phyloP scores from a whole-genome alignment of 2,329 filamentous ascomycete species.

The Ploettnerulaceae sp. region DNA sequence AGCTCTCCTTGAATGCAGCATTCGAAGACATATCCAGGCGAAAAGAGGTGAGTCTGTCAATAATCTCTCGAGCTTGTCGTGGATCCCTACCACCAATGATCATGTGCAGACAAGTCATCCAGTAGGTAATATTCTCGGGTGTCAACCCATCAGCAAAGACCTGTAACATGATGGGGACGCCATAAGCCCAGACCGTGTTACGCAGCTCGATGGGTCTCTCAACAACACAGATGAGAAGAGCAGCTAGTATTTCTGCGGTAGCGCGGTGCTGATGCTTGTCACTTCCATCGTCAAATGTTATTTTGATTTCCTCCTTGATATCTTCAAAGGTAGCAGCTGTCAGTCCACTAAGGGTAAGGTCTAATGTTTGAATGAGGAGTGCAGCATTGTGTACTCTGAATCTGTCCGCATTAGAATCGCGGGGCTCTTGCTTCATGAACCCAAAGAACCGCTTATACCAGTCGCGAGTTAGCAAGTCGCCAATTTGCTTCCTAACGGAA shows the following conservation, averaged over 20 bases:
- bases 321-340: constrained; percentile 80
- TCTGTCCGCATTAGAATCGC: constrained; percentile 73
- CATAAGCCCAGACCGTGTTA: constrained; percentile 79
- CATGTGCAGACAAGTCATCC: constrained; percentile 90
- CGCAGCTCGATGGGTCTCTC: constrained; percentile 73
- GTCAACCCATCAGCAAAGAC: constrained; percentile 90
- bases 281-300: constrained; percentile 84
- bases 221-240: constrained; percentile 72
- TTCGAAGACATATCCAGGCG: constrained; percentile 91
- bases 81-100: constrained; percentile 87
- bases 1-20: constrained; percentile 97
- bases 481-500: constrained; percentile 71
- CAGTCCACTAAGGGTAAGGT: constrained; percentile 76
- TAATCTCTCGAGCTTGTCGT: constrained; percentile 76
- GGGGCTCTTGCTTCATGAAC: constrained; percentile 93
- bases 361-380: constrained; percentile 83
- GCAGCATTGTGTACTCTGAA: constrained; percentile 88
- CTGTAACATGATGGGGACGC: constrained; percentile 78
- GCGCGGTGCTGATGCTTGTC: constrained; percentile 98
- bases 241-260: constrained; percentile 87
- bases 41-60: constrained; percentile 79
- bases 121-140: constrained; percentile 90
- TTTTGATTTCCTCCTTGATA: constrained; percentile 71
- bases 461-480: constrained; percentile 68
- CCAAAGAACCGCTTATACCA: constrained; percentile 89